Evolutionary conservation across 441 rosid genomes (phyloP).

Genomic region (Dalechampia spathulata): DNA sequence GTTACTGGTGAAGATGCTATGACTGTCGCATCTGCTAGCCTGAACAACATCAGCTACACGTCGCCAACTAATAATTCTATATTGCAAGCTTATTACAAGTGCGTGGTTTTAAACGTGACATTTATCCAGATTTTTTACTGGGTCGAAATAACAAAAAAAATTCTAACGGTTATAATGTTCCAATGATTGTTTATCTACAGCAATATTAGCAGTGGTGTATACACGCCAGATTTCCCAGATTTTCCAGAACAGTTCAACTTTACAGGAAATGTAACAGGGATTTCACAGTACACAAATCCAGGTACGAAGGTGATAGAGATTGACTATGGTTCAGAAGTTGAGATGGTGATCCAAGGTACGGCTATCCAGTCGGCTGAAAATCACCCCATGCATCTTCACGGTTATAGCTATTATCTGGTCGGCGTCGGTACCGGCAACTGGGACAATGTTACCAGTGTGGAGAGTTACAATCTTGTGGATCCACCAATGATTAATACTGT

Average conservation of each 20-base stretch:
- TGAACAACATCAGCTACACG: conserved; percentile 25
- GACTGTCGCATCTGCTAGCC: too few relatives aligned
- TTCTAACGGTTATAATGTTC: too few relatives aligned
- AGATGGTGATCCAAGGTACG: conserved; percentile 27
- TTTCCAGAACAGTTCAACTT: too few relatives aligned
- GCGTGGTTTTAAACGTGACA: too few relatives aligned
- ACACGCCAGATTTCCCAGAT: too few relatives aligned
- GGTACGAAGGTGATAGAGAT: too few relatives aligned
- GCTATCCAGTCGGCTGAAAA: conserved; percentile 10
- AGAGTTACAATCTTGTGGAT: conserved; percentile 27
- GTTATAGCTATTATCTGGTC: conserved; percentile 34
- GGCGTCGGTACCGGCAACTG: conserved; percentile 34
- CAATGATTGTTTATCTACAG: too few relatives aligned
- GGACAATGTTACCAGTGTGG: conserved; percentile 29
- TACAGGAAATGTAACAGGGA: conserved; percentile 16
- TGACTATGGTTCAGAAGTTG: too few relatives aligned
- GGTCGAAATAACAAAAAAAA: too few relatives aligned
- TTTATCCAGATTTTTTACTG: too few relatives aligned
- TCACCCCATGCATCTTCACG: conserved; percentile 40
- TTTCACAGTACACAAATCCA: neutral
- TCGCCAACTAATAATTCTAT: conserved; percentile 9
- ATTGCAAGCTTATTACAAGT: conserved; percentile 27
- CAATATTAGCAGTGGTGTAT: too few relatives aligned
- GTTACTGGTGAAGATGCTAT: too few relatives aligned
- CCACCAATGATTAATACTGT: conserved; percentile 34